These are phyloP conservation scores for Elasticomyces elasticus DNA, from an alignment of 495 filamentous ascomycete genomes.

Conservation along the genomic window DNA sequence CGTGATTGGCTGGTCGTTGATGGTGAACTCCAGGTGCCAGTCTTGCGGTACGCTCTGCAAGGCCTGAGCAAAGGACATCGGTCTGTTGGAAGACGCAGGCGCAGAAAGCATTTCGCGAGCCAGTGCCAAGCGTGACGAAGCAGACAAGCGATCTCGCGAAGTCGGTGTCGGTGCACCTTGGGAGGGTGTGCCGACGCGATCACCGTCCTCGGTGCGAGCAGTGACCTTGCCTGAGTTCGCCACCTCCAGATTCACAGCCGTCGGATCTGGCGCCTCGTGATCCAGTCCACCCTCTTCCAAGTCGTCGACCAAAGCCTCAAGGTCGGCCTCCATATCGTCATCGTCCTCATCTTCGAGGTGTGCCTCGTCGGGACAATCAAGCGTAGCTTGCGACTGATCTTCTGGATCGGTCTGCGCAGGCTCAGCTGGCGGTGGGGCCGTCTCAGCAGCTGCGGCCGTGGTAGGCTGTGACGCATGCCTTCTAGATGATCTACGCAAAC, in stretches of 20 bases:
- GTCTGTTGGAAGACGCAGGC: conserved; percentile 39
- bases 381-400: conserved; percentile 37
- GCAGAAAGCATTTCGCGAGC: conserved; percentile 24
- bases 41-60: conserved; percentile 73
- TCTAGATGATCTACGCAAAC: conserved; percentile 27
- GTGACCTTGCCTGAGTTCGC: conserved; percentile 85
- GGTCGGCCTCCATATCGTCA: conserved; percentile 57
- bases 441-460: conserved; percentile 38
- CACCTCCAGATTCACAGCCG: conserved; percentile 87
- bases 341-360: conserved; percentile 68
- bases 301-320: conserved; percentile 84
- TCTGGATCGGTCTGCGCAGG: conserved; percentile 1
- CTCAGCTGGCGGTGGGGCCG: conserved; percentile 38
- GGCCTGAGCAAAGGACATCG: conserved; percentile 73
- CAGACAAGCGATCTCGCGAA: conserved; percentile 34
- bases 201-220: conserved; percentile 94
- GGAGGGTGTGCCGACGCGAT: conserved; percentile 75
- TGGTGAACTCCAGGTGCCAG: conserved; percentile 96
- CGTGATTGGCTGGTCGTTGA: conserved; percentile 70
- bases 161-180: conserved; percentile 40
- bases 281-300: conserved; percentile 75
- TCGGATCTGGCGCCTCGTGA: conserved; percentile 64
- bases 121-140: conserved; percentile 39
- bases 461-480: conserved; percentile 39
- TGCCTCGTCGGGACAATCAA: conserved; percentile 93